phyloP scores from a whole-genome alignment of 805 yeast genomes.

The Ogataea dorogensis region DNA sequence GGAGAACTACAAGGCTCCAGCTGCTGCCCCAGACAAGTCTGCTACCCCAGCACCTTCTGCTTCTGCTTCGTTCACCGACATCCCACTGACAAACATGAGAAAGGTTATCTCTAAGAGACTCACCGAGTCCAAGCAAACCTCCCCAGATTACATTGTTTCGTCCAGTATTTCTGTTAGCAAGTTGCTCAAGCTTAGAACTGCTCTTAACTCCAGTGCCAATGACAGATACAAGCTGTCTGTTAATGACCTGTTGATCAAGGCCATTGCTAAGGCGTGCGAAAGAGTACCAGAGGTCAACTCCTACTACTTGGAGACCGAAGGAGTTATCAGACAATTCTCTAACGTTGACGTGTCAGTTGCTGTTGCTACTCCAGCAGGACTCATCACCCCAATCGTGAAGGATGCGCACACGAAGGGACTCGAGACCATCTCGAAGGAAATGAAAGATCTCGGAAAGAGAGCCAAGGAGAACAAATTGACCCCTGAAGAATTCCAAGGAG shows the following conservation, averaged over 20 bases:
- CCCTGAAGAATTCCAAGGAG: slow-evolving; percentile 99
- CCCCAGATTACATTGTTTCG: slow-evolving; percentile 92
- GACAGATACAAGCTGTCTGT: slow-evolving; percentile 90
- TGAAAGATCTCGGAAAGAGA: slow-evolving; percentile 92
- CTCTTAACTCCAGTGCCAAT: slow-evolving; percentile 80
- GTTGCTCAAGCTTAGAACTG: slow-evolving; percentile 85
- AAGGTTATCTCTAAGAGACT: slow-evolving; percentile 89
- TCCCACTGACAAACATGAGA: slow-evolving; percentile 90
- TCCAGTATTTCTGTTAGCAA: slow-evolving; percentile 85
- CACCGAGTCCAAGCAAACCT: slow-evolving; percentile 75
- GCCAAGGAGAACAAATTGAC: slow-evolving; percentile 90
- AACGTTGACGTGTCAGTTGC: slow-evolving; percentile 97
- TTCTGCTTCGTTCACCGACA: slow-evolving; percentile 67
- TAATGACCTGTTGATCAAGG: slow-evolving; percentile 92
- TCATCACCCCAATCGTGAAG: slow-evolving; percentile 93
- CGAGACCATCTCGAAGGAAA: slow-evolving; percentile 71
- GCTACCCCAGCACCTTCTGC: slow-evolving; percentile 42
- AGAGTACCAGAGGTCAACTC: slow-evolving; percentile 94
- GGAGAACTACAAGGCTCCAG: slow-evolving; percentile 59
- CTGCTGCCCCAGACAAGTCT: slow-evolving; percentile 41
- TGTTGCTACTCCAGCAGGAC: slow-evolving; percentile 96
- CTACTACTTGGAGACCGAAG: slow-evolving; percentile 86
- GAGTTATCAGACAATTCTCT: slow-evolving; percentile 86
- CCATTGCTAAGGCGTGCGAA: slow-evolving; percentile 83
- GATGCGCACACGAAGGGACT: slow-evolving; percentile 88